Percentiles rank a stretch among this genome's conserved stretches.
Evolutionary conservation across 441 rosid species (phyloP).

Genomic region (Euphorbia celastroides): DNA sequence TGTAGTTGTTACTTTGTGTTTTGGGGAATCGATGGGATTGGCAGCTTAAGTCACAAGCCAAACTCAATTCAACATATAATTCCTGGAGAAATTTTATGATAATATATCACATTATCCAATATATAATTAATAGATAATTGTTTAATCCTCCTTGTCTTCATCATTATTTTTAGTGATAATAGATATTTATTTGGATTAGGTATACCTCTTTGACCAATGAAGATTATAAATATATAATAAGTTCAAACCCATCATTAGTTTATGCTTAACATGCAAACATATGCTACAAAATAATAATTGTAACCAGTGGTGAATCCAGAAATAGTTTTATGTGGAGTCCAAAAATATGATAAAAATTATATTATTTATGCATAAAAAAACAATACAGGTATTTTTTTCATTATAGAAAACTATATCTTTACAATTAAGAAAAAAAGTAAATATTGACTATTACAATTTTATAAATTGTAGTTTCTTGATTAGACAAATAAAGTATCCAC

Average conservation of each 20-base stretch:
- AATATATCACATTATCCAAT: constrained; percentile 5
- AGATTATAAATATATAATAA: not conserved
- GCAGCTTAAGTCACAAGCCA: constrained; percentile 21
- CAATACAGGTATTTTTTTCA: no score
- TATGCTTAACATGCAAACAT: not conserved
- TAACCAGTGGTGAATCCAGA: no score
- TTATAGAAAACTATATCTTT: no score
- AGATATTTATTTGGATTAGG: not conserved
- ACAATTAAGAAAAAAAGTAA: no score
- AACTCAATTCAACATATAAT: constrained; percentile 14
- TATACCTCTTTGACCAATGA: not conserved
- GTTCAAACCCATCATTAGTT: not conserved
- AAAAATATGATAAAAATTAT: no score
- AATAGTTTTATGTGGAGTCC: no score
- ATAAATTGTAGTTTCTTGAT: no score
- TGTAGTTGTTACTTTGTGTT: not conserved
- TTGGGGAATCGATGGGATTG: constrained; percentile 16
- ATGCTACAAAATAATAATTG: no score
- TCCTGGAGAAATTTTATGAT: not conserved
- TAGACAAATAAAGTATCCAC: no score
- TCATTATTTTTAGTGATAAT: not conserved
- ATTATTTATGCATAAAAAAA: no score
- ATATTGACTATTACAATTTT: no score
- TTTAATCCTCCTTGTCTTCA: not conserved
- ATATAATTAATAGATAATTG: not conserved